A percentile compares a stretch with the other conserved stretches of the same genome.
phyloP scores from a whole-genome alignment of 306 rosid species.

The Delonix regia region DNA sequence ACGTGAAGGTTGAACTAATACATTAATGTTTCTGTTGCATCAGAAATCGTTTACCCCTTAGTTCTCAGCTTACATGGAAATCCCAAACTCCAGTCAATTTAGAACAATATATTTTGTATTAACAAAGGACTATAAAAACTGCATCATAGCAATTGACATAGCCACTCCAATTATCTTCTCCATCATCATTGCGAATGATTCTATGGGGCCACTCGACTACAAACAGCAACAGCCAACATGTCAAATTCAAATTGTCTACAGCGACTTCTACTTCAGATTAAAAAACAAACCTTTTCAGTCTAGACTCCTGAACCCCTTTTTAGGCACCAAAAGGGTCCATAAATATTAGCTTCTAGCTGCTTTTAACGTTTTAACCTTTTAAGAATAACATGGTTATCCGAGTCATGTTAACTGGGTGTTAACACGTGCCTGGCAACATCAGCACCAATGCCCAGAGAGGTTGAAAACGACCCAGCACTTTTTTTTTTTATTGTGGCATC shows the following conservation, averaged over 20 bases:
- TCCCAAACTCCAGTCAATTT: background rate
- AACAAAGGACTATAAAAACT: background rate
- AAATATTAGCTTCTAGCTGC: conserved; percentile 32
- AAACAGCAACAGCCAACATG: conserved; percentile 19
- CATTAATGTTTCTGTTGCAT: conserved; percentile 17
- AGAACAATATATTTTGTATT: background rate
- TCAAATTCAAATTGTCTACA: conserved; percentile 18
- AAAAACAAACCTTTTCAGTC: conserved; percentile 23
- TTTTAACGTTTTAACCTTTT: background rate
- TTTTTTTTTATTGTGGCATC: background rate
- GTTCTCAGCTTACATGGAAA: background rate
- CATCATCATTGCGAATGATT: conserved; percentile 21
- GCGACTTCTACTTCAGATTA: conserved; percentile 22
- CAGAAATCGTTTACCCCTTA: background rate
- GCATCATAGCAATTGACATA: background rate
- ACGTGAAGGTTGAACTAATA: conserved; percentile 25
- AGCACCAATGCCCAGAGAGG: conserved; percentile 37
- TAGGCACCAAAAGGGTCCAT: conserved; percentile 23
- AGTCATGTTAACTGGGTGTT: conserved; percentile 14
- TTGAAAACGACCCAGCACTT: conserved; percentile 37
- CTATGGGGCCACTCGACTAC: conserved; percentile 25
- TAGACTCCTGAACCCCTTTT: background rate
- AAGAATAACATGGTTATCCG: conserved; percentile 14
- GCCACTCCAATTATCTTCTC: background rate
- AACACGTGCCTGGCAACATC: conserved; percentile 29